phyloP scores from a whole-genome alignment of 2,329 filamentous ascomycete genomes.

The Xylariaceae sp. region DNA sequence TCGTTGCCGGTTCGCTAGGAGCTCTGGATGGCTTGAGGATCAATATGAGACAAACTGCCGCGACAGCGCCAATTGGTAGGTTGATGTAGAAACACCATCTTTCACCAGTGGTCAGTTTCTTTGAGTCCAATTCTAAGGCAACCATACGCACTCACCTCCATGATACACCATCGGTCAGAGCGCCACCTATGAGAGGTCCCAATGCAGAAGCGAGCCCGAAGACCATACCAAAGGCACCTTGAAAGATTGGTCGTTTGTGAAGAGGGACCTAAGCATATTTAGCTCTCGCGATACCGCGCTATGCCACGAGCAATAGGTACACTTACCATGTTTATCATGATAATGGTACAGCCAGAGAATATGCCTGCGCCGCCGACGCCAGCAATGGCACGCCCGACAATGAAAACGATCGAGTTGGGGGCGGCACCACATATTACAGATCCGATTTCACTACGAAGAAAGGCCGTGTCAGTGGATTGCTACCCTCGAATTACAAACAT shows the following conservation, averaged over 20 bases:
- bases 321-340: conserved; percentile 53
- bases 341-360: conserved; percentile 55
- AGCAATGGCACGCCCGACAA: conserved; percentile 55
- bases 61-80: conserved; percentile 53
- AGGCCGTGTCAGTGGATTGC: no score
- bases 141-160: conserved; percentile 41
- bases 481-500: no score
- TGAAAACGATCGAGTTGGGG: conserved; percentile 52
- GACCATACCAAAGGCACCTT: conserved; percentile 53
- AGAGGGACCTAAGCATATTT: conserved; percentile 39
- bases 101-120: conserved; percentile 13
- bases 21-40: conserved; percentile 43
- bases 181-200: conserved; percentile 54
- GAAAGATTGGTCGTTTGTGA: conserved; percentile 58
- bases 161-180: conserved; percentile 45
- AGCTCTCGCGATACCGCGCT: no score
- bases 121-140: background rate
- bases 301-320: no score
- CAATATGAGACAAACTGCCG: conserved; percentile 47
- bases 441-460: conserved; percentile 40
- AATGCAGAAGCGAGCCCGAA: conserved; percentile 55
- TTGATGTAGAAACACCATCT: conserved; percentile 60
- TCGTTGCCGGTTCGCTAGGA: conserved; percentile 17
- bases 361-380: conserved; percentile 57
- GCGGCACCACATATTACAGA: conserved; percentile 53